Conservation (phyloP, 140 eudicot species). For the Oenanthe javanica region DNA sequence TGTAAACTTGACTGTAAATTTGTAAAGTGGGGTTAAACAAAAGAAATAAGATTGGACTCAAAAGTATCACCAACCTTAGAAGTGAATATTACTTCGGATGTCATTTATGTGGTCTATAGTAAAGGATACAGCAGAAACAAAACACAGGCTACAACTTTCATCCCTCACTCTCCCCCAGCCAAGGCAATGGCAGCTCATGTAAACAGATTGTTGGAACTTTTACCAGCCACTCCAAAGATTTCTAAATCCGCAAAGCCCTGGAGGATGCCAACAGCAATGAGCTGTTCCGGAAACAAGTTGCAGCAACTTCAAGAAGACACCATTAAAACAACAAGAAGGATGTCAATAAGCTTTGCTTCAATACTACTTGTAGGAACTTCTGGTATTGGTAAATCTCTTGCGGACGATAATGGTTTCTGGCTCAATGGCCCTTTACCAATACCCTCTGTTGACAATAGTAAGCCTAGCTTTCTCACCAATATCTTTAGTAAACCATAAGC, state of each 20-base stretch:
- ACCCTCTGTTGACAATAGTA: conserved; percentile 52
- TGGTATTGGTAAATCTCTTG: conserved; percentile 37
- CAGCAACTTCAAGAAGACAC: conserved; percentile 22
- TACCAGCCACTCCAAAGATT: conserved; percentile 46
- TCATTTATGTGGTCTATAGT: conserved; percentile 44
- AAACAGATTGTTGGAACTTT: conserved; percentile 38
- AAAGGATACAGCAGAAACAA: conserved; percentile 2
- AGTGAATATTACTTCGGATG: conserved; percentile 29
- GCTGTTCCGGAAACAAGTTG: conserved; percentile 26
- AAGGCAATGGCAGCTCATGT: conserved; percentile 55
- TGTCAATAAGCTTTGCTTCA: conserved; percentile 62
- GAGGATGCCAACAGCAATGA: conserved; percentile 11
- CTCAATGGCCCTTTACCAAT: conserved; percentile 50
- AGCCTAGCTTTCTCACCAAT: conserved; percentile 1
- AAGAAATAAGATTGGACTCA: background rate
- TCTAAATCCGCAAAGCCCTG: conserved; percentile 13
- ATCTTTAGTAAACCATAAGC: background rate
- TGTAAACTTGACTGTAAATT: too few relatives aligned
- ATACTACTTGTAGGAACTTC: conserved; percentile 41
- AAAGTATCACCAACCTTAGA: background rate
- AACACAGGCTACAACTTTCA: background rate
- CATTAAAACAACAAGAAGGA: conserved; percentile 40
- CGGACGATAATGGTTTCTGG: conserved; percentile 74
- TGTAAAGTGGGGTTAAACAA: too few relatives aligned
- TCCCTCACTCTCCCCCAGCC: background rate